Base-by-base conservation (phyloP, 768 basidiomycete genomes). In the Lactarius hatsudake region DNA sequence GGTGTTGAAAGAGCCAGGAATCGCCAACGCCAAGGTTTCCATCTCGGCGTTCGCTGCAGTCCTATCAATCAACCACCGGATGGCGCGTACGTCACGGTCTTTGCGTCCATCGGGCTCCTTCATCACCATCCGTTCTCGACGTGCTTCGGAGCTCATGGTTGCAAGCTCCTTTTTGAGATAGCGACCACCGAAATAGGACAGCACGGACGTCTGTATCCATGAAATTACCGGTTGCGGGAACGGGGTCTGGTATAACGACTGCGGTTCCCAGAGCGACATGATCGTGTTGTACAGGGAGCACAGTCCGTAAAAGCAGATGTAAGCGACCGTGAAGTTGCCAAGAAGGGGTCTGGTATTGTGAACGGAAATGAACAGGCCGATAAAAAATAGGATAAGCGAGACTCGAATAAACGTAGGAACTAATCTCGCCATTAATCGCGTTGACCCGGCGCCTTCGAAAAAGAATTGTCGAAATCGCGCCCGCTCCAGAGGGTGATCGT, bases 331-430 rank as follows among this genome's bases (percentile, higher is more conserved):
- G 59, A 0, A 4, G 1, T 26, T 0, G 6, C n/a, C 54, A 8
- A 61, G 6, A 12, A 5, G 0, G 3, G 0, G 45, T 30, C 61
- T 30, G 59, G 42, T 51, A 3, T 34, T 23, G 15, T 42, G 13
- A 8, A 65, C 17, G 4, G 40, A 5, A 23, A 45, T 53, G 23
- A 20, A 5, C 13, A 65, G 59, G 2, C 64, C 64, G 30, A 43
- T 8, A 12, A 61, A 56, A 53, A 65, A 61, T 20, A 65, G 51
- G 2, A 65, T 9, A 23, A 65, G 51, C 28, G 64, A 65, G 26
- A 45, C 0, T n/a, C 55, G 59, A 23, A 65, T 9, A 7, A 65
- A 51, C 10, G 8, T n/a, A 13, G 53, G 59, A 0, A 61, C 42
- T 2, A 8, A 2, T 10, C 54, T 20, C 1, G 59, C 64, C 15